phyloP scores from a whole-genome alignment of 768 basidiomycete genomes.

The Pleurotus giganteus region DNA sequence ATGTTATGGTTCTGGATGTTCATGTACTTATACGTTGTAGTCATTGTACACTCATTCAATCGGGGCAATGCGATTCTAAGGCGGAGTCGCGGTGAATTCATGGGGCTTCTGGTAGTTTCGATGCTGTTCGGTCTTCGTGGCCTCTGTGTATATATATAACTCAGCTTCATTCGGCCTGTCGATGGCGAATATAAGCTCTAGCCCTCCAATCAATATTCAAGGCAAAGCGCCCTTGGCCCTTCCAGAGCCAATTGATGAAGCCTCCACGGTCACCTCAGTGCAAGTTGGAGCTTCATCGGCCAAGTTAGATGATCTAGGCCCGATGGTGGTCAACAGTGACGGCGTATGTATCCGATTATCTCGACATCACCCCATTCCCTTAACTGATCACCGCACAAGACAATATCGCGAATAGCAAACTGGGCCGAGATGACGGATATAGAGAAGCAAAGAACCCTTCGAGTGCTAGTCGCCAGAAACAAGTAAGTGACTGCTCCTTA shows the following conservation, averaged over 20 bases:
- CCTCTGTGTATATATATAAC: background rate
- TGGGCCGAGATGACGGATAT: slow-evolving; percentile 57
- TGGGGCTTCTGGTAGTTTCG: too few relatives aligned
- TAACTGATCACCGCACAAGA: slow-evolving; percentile 27
- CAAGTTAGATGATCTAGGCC: slow-evolving; percentile 59
- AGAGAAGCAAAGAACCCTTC: slow-evolving; percentile 56
- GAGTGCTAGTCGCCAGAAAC: slow-evolving; percentile 53
- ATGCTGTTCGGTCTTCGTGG: background rate
- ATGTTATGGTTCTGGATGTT: too few relatives aligned
- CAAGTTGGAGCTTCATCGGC: slow-evolving; percentile 27
- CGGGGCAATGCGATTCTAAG: too few relatives aligned
- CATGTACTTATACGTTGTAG: too few relatives aligned
- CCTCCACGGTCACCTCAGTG: slow-evolving; percentile 4
- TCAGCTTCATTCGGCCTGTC: background rate
- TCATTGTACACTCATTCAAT: too few relatives aligned
- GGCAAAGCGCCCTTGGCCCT: background rate
- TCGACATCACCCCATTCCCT: background rate
- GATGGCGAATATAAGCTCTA: background rate
- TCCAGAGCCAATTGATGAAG: slow-evolving; percentile 7
- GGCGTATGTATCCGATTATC: slow-evolving; percentile 40
- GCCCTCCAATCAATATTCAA: background rate
- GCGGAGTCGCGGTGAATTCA: too few relatives aligned
- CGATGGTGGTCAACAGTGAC: slow-evolving; percentile 67
- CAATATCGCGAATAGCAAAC: slow-evolving; percentile 62
- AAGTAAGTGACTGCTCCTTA: slow-evolving; percentile 29